Evolutionary conservation across 257 asterid species (phyloP).

Genomic region (Orobanche coerulescens): DNA sequence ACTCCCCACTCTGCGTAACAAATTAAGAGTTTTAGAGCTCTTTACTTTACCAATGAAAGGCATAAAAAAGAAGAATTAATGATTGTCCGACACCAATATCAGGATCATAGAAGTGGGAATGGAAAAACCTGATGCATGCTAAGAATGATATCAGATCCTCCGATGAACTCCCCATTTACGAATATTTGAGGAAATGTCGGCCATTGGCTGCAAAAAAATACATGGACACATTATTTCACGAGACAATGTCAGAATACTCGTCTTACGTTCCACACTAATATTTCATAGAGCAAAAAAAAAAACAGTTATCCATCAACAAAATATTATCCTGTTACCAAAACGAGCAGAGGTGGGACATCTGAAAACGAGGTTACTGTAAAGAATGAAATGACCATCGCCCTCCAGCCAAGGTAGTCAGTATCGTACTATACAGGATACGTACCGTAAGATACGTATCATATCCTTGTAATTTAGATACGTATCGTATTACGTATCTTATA

Average conservation of each 20-base stretch:
- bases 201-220: slow-evolving; percentile 65
- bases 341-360: neutral
- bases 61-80: too few relatives aligned
- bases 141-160: slow-evolving; percentile 96
- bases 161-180: slow-evolving; percentile 83
- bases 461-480: too few relatives aligned
- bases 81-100: neutral
- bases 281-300: neutral
- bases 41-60: neutral
- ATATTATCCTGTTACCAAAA: neutral
- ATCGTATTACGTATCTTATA: too few relatives aligned
- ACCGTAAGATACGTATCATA: too few relatives aligned
- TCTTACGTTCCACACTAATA: neutral
- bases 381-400: neutral
- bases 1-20: slow-evolving; percentile 63
- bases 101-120: neutral
- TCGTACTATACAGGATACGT: too few relatives aligned
- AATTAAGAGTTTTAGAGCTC: slow-evolving; percentile 18
- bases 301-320: neutral
- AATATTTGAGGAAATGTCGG: slow-evolving; percentile 97
- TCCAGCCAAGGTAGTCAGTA: too few relatives aligned
- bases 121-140: slow-evolving; percentile 77
- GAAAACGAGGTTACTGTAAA: neutral
- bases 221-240: neutral
- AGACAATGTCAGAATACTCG: neutral